These are phyloP conservation scores for Chaetomidium leptoderma DNA, from an alignment of 495 filamentous ascomycete genomes.

Conservation along the genomic window DNA sequence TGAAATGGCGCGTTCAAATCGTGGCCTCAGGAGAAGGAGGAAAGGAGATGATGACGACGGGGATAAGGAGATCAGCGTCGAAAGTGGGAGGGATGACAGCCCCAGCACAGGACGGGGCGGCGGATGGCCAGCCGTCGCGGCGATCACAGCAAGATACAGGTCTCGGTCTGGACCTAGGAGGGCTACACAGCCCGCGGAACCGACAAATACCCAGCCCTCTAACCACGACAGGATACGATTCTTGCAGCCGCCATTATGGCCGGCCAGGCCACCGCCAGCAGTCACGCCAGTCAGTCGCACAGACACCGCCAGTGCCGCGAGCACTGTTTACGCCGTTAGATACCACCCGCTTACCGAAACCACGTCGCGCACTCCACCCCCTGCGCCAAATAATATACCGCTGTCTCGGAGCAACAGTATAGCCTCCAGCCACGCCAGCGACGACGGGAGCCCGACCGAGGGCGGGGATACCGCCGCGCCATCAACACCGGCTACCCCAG, in stretches of 20 bases:
- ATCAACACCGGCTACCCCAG: background rate
- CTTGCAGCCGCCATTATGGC: conserved; percentile 46
- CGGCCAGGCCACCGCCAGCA: conserved; percentile 59
- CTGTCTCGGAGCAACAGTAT: conserved; percentile 35
- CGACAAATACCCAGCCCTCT: conserved; percentile 21
- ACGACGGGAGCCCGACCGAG: conserved; percentile 23
- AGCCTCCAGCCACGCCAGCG: conserved; percentile 27
- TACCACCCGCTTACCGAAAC: conserved; percentile 73
- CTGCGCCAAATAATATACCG: conserved; percentile 28
- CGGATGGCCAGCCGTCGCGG: conserved; percentile 46
- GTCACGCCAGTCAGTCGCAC: conserved; percentile 69
- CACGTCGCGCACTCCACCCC: conserved; percentile 45
- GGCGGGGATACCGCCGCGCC: conserved; percentile 12
- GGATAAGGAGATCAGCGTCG: conserved; percentile 24
- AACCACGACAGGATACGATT: conserved; percentile 37
- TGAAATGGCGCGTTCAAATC: conserved; percentile 58
- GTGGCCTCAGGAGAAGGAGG: conserved; percentile 35
- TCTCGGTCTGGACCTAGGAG: conserved; percentile 28
- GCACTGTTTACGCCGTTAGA: conserved; percentile 79
- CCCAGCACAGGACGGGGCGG: conserved; percentile 33
- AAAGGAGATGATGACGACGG: conserved; percentile 30
- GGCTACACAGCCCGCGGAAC: conserved; percentile 22
- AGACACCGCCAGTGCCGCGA: conserved; percentile 65
- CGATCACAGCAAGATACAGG: conserved; percentile 42
- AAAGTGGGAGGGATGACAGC: conserved; percentile 18